These are phyloP conservation scores for Aristolochia fimbriata DNA, from an alignment of 164 flowering plant genomes.

Conservation along the genomic window DNA sequence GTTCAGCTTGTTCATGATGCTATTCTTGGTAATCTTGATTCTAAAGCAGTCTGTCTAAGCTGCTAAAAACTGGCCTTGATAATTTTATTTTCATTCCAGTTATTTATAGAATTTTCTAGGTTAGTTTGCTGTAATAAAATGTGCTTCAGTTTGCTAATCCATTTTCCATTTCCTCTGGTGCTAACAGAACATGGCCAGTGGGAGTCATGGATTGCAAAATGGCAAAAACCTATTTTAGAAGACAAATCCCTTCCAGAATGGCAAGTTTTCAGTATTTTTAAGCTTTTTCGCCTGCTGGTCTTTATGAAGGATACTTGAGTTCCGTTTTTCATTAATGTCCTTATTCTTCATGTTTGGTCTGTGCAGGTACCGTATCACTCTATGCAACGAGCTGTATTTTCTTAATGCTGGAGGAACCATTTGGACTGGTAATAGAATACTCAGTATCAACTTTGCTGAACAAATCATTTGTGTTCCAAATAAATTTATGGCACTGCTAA, in stretches of 20 bases:
- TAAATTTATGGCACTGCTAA: background rate
- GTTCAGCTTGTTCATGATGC: slow-evolving; percentile 80
- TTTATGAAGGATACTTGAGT: background rate
- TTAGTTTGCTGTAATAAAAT: no score
- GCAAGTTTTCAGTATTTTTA: slow-evolving; percentile 24
- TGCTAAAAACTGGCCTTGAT: background rate
- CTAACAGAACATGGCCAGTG: slow-evolving; percentile 50
- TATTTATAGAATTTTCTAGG: background rate
- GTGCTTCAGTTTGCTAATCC: no score
- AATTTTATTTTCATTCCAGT: background rate
- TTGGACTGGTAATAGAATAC: slow-evolving; percentile 73
- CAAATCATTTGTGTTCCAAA: background rate
- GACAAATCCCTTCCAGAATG: slow-evolving; percentile 86
- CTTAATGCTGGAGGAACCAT: slow-evolving; percentile 86
- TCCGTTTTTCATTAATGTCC: background rate
- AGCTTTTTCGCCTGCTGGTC: background rate
- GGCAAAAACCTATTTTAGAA: slow-evolving; percentile 82
- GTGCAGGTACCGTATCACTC: slow-evolving; percentile 72
- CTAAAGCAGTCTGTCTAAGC: background rate
- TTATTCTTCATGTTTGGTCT: slow-evolving; percentile 6
- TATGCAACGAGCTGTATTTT: slow-evolving; percentile 88
- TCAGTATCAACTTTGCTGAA: background rate
- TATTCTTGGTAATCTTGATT: slow-evolving; percentile 44
- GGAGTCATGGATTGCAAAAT: slow-evolving; percentile 78
- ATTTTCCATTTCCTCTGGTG: no score